Evolutionary conservation across 768 basidiomycete species (phyloP), one percentile per base, ranked within the genome.

Genomic region (Podaxis rugospora): DNA sequence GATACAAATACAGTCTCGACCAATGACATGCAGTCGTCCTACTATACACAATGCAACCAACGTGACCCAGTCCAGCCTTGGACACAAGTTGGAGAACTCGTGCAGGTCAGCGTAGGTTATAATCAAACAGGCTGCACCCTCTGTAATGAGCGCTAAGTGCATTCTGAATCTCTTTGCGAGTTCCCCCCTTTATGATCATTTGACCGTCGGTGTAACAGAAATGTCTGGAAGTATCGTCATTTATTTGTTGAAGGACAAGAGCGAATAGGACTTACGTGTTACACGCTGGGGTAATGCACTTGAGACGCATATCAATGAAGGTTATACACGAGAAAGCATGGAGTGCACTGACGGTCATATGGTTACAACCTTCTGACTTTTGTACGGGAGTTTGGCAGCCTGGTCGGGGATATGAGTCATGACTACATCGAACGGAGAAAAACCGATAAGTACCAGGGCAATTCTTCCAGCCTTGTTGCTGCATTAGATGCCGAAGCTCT

Each of bases 261-360:
- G 6, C 18, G 42, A 44, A 7, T 18, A 21, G 64, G 27, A 46
- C 75, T 67, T 54, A 75, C 64, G 79, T 77, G 63, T 85, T 84
- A 68, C 85, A 86, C n/a, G 79, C 82, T 1, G 83, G 82, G 1
- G 82, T 72, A 40, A 78, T 77, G 64, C 82, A 85, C 84, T 85
- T 58, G 27, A 62, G 21, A 32, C 25, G 58, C 13, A 3, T 27
- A 40, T 51, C n/a, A 61, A 37, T n/a, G 2, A 25, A 42, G 35
- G 32, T 51, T 40, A 18, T 23, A 46, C 25, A 40, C 59, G 32
- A 46, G 18, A 6, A 32, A 9, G 36, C 36, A 23, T 36, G 16
- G n/a, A 21, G 18, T 46, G 23, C 39, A 18, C 83, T 72, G 32
- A 84, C 84, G 62, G 76, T 75, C 80, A 86, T 86, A 67, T 86